Percentiles rank a stretch among this genome's conserved stretches.
These are phyloP conservation scores for Lecanicillium sp. DNA, from an alignment of 2,329 filamentous ascomycete species.

Conservation along the genomic window DNA sequence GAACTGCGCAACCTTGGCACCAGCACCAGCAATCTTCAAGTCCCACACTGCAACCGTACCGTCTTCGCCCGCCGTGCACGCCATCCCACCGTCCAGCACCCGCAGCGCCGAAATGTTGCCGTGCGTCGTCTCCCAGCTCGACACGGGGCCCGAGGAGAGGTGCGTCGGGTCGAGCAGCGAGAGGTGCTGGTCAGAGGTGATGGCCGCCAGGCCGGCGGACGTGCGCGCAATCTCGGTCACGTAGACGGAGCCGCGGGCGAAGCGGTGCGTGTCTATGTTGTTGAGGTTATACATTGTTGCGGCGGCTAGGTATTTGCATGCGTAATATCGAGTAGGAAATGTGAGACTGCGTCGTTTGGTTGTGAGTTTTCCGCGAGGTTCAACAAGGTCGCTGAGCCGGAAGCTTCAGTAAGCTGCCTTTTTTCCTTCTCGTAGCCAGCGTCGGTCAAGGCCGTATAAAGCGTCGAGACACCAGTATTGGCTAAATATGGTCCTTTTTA, in stretches of 20 bases:
- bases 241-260: constrained; percentile 37
- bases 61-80: constrained; percentile 66
- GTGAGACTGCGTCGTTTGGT: neutral
- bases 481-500: too few relatives aligned
- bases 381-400: too few relatives aligned
- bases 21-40: constrained; percentile 37
- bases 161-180: constrained; percentile 54
- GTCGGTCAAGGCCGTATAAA: too few relatives aligned
- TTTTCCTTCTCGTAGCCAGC: too few relatives aligned
- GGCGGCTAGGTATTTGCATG: neutral
- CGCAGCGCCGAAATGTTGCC: constrained; percentile 57
- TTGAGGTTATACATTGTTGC: constrained; percentile 25
- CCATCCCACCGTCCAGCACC: constrained; percentile 42
- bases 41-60: constrained; percentile 62
- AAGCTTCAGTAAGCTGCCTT: too few relatives aligned
- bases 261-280: constrained; percentile 21
- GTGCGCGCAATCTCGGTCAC: constrained; percentile 51
- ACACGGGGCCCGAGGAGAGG: constrained; percentile 43
- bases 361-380: too few relatives aligned
- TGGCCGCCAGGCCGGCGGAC: constrained; percentile 46
- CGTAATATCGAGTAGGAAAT: neutral
- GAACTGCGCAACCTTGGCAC: constrained; percentile 35
- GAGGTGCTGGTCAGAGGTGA: constrained; percentile 64
- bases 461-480: too few relatives aligned
- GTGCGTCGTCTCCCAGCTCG: constrained; percentile 43